Percentiles rank a stretch among this genome's conserved stretches.
These are phyloP conservation scores for Trichoderma brevicompactum DNA, from an alignment of 2,329 filamentous ascomycete species.

Conservation along the genomic window DNA sequence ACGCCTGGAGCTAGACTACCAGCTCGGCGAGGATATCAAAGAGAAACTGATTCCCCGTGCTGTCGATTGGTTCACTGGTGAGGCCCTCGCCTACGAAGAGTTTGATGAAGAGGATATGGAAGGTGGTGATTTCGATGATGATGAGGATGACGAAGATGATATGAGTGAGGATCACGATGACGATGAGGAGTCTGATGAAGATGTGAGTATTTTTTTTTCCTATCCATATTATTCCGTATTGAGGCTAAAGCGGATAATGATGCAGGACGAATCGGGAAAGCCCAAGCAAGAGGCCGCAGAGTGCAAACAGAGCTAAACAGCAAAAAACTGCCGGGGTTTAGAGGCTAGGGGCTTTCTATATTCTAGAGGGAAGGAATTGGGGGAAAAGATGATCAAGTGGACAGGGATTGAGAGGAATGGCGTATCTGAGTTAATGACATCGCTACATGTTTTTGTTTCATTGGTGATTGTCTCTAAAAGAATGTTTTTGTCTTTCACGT, in stretches of 20 bases:
- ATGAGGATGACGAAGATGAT: constrained; percentile 90
- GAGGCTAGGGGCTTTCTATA: constrained; percentile 15
- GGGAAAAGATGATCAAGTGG: constrained; percentile 17
- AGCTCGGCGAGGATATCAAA: constrained; percentile 98
- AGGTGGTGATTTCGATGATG: constrained; percentile 82
- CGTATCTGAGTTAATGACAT: constrained; percentile 27
- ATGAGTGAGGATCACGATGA: constrained; percentile 84
- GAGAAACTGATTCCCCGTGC: constrained; percentile 98
- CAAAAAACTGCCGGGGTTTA: constrained; percentile 2
- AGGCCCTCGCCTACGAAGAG: constrained; percentile 96
- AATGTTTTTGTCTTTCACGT: constrained; percentile 25
- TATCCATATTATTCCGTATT: not conserved
- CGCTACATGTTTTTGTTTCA: constrained; percentile 22
- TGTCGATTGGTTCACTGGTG: constrained; percentile 99
- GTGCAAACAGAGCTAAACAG: constrained; percentile 86
- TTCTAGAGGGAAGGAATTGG: constrained; percentile 6
- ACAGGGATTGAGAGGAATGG: constrained; percentile 21
- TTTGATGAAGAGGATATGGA: constrained; percentile 81
- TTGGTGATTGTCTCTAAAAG: constrained; percentile 27
- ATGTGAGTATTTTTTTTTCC: constrained; percentile 55
- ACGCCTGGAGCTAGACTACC: constrained; percentile 96
- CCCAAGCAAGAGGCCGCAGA: constrained; percentile 93
- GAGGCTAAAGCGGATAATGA: constrained; percentile 32
- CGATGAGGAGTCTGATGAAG: constrained; percentile 78
- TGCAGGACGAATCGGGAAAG: constrained; percentile 81